These are phyloP conservation scores for Sclerotinia nivalis DNA, from an alignment of 2,329 filamentous ascomycete species.

Conservation along the genomic window DNA sequence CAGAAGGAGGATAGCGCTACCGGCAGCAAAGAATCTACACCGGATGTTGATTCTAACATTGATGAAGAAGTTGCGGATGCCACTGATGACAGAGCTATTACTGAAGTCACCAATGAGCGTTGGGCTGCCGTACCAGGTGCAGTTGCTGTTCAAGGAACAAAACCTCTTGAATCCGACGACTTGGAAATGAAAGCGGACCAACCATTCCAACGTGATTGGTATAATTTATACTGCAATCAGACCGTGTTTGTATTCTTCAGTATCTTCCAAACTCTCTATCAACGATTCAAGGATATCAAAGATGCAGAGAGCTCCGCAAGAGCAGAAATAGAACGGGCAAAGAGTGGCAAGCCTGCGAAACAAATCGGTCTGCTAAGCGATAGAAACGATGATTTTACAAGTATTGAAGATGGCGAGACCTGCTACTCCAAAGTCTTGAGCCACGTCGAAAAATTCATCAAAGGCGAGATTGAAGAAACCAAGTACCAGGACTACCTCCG, in stretches of 20 bases:
- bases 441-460: slow-evolving; percentile 84
- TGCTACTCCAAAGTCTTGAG: slow-evolving; percentile 85
- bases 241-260: slow-evolving; percentile 94
- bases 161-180: slow-evolving; percentile 55
- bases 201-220: slow-evolving; percentile 76
- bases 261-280: slow-evolving; percentile 88
- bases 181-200: slow-evolving; percentile 73
- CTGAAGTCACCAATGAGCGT: slow-evolving; percentile 64
- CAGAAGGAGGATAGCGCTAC: slow-evolving; percentile 82
- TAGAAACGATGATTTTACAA: slow-evolving; percentile 72
- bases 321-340: slow-evolving; percentile 71
- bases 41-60: slow-evolving; percentile 73
- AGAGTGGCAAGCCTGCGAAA: slow-evolving; percentile 75
- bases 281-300: slow-evolving; percentile 81
- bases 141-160: slow-evolving; percentile 54
- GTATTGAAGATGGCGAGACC: slow-evolving; percentile 57
- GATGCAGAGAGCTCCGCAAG: slow-evolving; percentile 71
- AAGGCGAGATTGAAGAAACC: slow-evolving; percentile 75
- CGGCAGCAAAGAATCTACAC: slow-evolving; percentile 84
- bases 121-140: slow-evolving; percentile 64
- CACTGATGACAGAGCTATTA: slow-evolving; percentile 56
- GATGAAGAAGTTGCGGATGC: slow-evolving; percentile 73
- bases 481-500: slow-evolving; percentile 89
- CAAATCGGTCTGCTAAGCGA: slow-evolving; percentile 84
- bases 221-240: slow-evolving; percentile 89